Evolutionary conservation across 306 rosid species (phyloP), one percentile per base, ranked within the genome.

Genomic region (Vicia faba): DNA sequence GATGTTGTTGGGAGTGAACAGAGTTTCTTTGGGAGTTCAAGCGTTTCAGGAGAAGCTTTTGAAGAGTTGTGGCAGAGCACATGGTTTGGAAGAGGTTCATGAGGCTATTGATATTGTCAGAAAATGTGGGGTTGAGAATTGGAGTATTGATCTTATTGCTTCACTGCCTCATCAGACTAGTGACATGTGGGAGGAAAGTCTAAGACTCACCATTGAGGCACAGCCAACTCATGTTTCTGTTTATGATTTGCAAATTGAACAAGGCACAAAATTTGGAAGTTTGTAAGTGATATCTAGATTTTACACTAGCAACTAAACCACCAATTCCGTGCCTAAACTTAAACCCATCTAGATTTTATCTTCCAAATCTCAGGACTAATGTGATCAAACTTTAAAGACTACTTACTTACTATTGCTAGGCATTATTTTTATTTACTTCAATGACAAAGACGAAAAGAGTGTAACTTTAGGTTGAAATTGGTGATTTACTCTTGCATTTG

Each of bases 101-200:
- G 99, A 93, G 60, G 96, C 96, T 36, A 82, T 88, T 65, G 84
- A 67, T 66, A 84, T 83, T 78, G 89, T 93, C 1, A 78, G 71
- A 56, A 75, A 81, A 0, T 83, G 96, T 78, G 92, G 90, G 72
- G 83, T 85, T 76, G 62, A 82, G 75, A 90, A 93, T 75, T 93
- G 99, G 99, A 90, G 99, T 57, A 16, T 93, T 57, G 99, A 93
- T 78, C 90, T 93, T 4, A 90, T 93, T 15, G 88, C 97, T 74
- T 93, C 99, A 33, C 72, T 93, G 48, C 97, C 99, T 70, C 83
- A 86, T 76, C 97, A 90, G 66, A 88, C 83, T 36, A 35, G 81
- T 43, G 86, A 83, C 13, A 88, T 90, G 91, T 93, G 97, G 99
- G 87, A 85, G 74, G 90, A 93, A 73, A 90, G 92, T 70, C 72